Conservation (phyloP, 2,329 filamentous ascomycete genomes). For the Alternaria gaisen region DNA sequence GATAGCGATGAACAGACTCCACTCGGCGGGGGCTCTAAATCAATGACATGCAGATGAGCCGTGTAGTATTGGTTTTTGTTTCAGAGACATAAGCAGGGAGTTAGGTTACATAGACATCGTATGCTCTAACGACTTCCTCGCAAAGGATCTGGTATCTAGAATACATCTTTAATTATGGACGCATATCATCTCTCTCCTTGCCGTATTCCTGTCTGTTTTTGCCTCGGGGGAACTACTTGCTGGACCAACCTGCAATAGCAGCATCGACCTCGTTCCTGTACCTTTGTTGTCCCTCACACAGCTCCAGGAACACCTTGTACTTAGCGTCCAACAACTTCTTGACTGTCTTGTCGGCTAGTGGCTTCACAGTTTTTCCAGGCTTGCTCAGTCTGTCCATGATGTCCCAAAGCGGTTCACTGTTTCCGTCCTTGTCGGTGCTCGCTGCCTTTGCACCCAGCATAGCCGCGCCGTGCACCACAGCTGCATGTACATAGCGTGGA, state of each 20-base stretch:
- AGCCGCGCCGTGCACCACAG: constrained; percentile 96
- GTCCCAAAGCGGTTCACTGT: constrained; percentile 87
- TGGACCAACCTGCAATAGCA: constrained; percentile 49
- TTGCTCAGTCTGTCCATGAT: constrained; percentile 99
- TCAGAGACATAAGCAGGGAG: constrained; percentile 7
- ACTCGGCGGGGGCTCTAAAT: neutral
- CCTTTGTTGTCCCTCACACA: constrained; percentile 83
- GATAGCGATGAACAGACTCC: constrained; percentile 11
- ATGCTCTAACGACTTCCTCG: neutral
- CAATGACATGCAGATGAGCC: neutral
- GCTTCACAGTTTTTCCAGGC: constrained; percentile 83
- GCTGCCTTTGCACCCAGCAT: constrained; percentile 99
- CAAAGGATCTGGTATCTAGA: constrained; percentile 10
- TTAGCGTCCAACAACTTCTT: constrained; percentile 85
- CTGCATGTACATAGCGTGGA: constrained; percentile 91
- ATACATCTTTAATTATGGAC: constrained; percentile 8
- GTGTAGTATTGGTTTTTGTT: constrained; percentile 5
- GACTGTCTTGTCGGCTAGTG: constrained; percentile 74
- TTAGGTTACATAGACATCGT: neutral
- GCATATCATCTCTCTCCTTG: neutral
- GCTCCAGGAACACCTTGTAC: constrained; percentile 95
- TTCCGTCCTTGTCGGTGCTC: constrained; percentile 76
- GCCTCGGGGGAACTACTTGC: constrained; percentile 3
- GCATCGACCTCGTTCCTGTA: constrained; percentile 82
- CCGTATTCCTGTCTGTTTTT: neutral